These are phyloP conservation scores for Pyrus hybrid DNA, from an alignment of 331 rosid species.

Conservation along the genomic window DNA sequence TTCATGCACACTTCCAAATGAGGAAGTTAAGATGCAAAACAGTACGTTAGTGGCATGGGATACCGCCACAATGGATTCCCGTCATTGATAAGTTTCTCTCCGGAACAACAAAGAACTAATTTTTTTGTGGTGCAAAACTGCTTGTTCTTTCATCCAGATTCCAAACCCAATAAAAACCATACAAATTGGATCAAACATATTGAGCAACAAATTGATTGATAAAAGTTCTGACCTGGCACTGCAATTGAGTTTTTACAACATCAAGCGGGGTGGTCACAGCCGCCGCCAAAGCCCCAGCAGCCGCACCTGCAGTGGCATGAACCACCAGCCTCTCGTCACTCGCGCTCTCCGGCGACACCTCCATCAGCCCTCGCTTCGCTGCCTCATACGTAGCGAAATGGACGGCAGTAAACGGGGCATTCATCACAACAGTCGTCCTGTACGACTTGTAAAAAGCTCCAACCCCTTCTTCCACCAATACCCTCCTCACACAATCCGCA, in stretches of 20 bases:
- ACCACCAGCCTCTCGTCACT: constrained; percentile 24
- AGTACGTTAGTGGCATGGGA: neutral
- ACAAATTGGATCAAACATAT: neutral
- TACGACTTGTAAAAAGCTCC: constrained; percentile 49
- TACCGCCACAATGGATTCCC: neutral
- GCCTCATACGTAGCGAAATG: constrained; percentile 38
- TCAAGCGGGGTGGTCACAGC: constrained; percentile 37
- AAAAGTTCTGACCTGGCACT: constrained; percentile 27
- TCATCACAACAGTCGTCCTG: constrained; percentile 37
- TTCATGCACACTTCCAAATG: neutral
- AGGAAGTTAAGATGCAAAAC: neutral
- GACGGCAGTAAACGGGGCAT: constrained; percentile 35
- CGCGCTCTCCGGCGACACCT: constrained; percentile 16
- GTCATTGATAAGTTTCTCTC: neutral
- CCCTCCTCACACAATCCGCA: constrained; percentile 36
- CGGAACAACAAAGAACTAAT: neutral
- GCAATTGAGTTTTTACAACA: constrained; percentile 37
- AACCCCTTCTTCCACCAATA: constrained; percentile 37
- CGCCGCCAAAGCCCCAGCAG: constrained; percentile 33
- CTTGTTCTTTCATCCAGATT: neutral
- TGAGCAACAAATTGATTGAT: neutral
- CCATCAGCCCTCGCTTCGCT: constrained; percentile 25
- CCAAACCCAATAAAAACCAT: neutral
- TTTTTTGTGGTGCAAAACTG: neutral
- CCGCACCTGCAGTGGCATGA: constrained; percentile 39